Conservation (phyloP, 2,329 filamentous ascomycete species). For the Penicillium verrucosum region DNA sequence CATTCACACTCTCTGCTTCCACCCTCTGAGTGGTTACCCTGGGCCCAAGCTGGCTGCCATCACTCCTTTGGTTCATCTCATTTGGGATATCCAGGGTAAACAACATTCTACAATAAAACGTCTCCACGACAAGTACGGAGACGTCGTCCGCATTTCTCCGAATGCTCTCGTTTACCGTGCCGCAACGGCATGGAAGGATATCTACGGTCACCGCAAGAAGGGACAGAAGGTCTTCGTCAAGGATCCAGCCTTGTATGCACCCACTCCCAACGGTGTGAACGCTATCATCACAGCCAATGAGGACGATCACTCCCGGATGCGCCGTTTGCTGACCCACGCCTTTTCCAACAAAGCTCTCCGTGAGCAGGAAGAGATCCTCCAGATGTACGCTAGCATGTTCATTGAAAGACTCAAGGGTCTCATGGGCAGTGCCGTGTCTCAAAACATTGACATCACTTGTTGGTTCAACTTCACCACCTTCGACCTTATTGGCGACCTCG, state of each 20-base stretch:
- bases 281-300: constrained; percentile 29
- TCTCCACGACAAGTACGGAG: constrained; percentile 27
- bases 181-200: constrained; percentile 33
- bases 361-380: constrained; percentile 35
- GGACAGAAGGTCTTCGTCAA: constrained; percentile 25
- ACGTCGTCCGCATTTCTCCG: constrained; percentile 41
- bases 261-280: constrained; percentile 19
- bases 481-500: constrained; percentile 36
- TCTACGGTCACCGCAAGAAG: constrained; percentile 34
- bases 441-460: constrained; percentile 16
- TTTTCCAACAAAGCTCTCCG: constrained; percentile 36
- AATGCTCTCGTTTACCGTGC: constrained; percentile 38
- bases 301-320: constrained; percentile 30
- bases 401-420: constrained; percentile 17
- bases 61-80: constrained; percentile 22
- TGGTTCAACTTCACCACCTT: constrained; percentile 33
- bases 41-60: constrained; percentile 32
- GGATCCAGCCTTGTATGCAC: constrained; percentile 22
- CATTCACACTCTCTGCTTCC: constrained; percentile 29
- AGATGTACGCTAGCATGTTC: constrained; percentile 30
- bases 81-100: constrained; percentile 19
- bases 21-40: constrained; percentile 31
- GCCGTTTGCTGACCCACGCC: constrained; percentile 33
- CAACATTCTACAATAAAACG: constrained; percentile 17
- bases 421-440: background rate